Evolutionary conservation across 768 basidiomycete species (phyloP).

Genomic region (Rhodotorula graminis): DNA sequence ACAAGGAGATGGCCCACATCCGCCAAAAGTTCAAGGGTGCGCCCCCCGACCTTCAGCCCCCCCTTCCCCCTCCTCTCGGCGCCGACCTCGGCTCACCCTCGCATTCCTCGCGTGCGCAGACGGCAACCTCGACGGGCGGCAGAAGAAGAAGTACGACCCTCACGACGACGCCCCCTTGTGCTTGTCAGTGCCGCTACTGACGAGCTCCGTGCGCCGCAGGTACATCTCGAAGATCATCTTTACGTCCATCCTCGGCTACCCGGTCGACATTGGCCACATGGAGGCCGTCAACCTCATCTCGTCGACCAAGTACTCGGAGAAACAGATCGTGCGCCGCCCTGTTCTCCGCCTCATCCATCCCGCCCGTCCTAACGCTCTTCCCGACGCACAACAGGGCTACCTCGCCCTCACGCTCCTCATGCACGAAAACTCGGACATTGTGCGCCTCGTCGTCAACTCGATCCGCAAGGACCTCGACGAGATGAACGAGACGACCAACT

Average conservation of each 20-base stretch:
- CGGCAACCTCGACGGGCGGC: constrained; percentile 52
- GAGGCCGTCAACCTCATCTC: constrained; percentile 98
- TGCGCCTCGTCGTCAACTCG: constrained; percentile 93
- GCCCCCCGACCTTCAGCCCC: too few relatives aligned
- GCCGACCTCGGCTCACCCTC: not conserved
- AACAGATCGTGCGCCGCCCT: constrained; percentile 72
- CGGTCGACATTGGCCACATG: constrained; percentile 98
- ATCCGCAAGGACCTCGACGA: constrained; percentile 95
- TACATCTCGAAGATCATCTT: constrained; percentile 99
- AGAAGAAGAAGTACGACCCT: constrained; percentile 49
- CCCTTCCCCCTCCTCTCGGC: too few relatives aligned
- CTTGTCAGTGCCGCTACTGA: not conserved
- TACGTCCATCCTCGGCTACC: constrained; percentile 95
- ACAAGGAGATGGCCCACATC: constrained; percentile 99
- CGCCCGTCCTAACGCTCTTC: not conserved
- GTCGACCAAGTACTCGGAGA: constrained; percentile 91
- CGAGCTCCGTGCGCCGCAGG: constrained; percentile 49
- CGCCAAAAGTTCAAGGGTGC: constrained; percentile 96
- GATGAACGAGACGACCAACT: constrained; percentile 90
- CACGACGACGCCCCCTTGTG: not conserved
- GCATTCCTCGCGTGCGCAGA: constrained; percentile 40
- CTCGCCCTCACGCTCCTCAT: constrained; percentile 92
- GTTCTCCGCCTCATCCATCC: not conserved
- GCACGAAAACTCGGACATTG: constrained; percentile 98
- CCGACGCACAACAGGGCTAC: constrained; percentile 69